These are phyloP conservation scores for Penicillium fuscoglaucum DNA, from an alignment of 2,329 filamentous ascomycete species.

Conservation along the genomic window DNA sequence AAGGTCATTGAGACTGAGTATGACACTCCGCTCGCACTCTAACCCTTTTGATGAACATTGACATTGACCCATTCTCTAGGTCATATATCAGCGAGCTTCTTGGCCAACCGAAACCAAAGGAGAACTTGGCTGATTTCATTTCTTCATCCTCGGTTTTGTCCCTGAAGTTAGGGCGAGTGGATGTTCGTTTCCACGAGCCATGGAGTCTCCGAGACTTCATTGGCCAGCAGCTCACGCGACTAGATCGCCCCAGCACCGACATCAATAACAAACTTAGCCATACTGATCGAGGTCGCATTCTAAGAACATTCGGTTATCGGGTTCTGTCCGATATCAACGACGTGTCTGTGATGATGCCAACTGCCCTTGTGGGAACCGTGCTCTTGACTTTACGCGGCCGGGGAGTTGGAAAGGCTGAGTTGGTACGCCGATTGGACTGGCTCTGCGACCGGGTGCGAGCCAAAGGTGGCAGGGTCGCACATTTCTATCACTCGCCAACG, in stretches of 20 bases:
- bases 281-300: constrained; percentile 66
- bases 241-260: constrained; percentile 42
- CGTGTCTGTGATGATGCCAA: constrained; percentile 97
- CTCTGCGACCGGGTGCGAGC: constrained; percentile 75
- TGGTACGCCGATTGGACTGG: constrained; percentile 88
- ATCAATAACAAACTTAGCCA: constrained; percentile 46
- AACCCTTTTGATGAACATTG: constrained; percentile 6
- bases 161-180: constrained; percentile 83
- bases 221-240: constrained; percentile 67
- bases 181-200: constrained; percentile 93
- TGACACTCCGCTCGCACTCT: constrained; percentile 12
- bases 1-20: constrained; percentile 95
- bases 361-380: constrained; percentile 90
- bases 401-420: constrained; percentile 82
- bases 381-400: constrained; percentile 86
- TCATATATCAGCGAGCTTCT: constrained; percentile 94
- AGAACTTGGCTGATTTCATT: constrained; percentile 88
- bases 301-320: constrained; percentile 86
- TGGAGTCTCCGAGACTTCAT: constrained; percentile 89
- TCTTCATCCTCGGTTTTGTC: constrained; percentile 85
- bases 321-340: constrained; percentile 93
- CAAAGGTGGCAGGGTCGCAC: constrained; percentile 88
- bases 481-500: constrained; percentile 80
- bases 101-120: constrained; percentile 91
- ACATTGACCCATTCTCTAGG: constrained; percentile 31